Evolutionary conservation across 805 yeast species (phyloP), one percentile per base, ranked within the genome.

Genomic region (Metschnikowia picachoensis): DNA sequence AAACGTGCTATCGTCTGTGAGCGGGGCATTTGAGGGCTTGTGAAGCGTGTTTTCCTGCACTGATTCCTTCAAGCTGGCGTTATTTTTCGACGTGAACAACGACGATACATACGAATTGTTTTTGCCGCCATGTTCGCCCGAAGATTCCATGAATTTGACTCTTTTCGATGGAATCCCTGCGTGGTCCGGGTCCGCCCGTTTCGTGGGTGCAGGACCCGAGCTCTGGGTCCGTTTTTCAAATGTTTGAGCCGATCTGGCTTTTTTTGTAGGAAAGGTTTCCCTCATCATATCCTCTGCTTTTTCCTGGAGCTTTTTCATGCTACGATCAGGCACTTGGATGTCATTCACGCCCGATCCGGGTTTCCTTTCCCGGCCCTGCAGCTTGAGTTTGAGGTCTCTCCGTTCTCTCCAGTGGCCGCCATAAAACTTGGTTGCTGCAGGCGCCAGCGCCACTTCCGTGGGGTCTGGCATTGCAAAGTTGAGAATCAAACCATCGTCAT

Each of bases 11-110:
- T 82, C 70, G 57, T 85, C 90, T 14, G 70, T 74, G 28, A 87
- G 62, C 0, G 97, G 97, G 0, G 97, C 97, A 67, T 94, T 94
- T 0, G 97, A 88, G 1, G 95, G 87, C 3, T 55, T 55, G 13
- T 52, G 53, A 2, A 67, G 67, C 16, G 70, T 69, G 20, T 72
- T 69, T 41, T 74, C 66, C 2, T 64, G 68, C 9, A 68, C 57
- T 30, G 78, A 69, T 37, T 76, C 83, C 8, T 84, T 80, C 51
- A 83, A 81, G 0, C 91, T 78, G 27, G 54, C 56, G 25, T 48
- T 43, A 10, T 47, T 57, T 48, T 70, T 70, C 27, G 73, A 65
- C 1, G 76, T 70, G 72, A 92, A 92, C 43, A 92, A 68, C 1
- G 97, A 92, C 0, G 97, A 87, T 3, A 92, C 89, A 56, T 83